phyloP scores from a whole-genome alignment of 2,329 filamentous ascomycete genomes.

The Cercospora zeina region DNA sequence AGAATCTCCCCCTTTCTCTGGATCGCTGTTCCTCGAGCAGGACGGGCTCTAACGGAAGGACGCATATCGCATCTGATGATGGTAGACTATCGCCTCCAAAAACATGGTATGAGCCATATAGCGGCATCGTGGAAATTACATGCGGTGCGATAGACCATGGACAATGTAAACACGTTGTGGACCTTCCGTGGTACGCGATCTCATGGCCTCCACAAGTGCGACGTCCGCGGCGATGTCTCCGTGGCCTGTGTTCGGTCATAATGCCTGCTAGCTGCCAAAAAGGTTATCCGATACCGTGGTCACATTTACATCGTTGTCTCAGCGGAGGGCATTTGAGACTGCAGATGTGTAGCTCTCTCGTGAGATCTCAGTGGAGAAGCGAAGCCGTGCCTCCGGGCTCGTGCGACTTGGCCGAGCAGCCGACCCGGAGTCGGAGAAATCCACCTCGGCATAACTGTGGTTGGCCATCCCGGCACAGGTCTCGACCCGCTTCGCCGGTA shows the following conservation, averaged over 20 bases:
- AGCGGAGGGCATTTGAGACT: too few species aligned
- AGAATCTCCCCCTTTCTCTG: background rate
- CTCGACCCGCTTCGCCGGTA: background rate
- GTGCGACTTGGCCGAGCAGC: background rate
- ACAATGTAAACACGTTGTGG: background rate
- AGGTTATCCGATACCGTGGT: background rate
- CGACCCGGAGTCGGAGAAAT: background rate
- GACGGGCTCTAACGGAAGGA: constrained; percentile 8
- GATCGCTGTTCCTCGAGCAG: background rate
- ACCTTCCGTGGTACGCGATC: constrained; percentile 3
- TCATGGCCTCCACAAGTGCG: constrained; percentile 11
- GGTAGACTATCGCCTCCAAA: constrained; percentile 10
- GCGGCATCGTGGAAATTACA: constrained; percentile 10
- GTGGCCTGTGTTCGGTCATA: constrained; percentile 6
- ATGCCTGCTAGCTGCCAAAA: constrained; percentile 4
- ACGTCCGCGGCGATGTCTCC: constrained; percentile 6
- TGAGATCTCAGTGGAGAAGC: too few species aligned
- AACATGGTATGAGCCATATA: constrained; percentile 13
- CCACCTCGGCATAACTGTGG: background rate
- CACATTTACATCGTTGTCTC: background rate
- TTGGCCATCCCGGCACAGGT: background rate
- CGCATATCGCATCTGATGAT: background rate
- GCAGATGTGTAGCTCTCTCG: too few species aligned
- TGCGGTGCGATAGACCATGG: constrained; percentile 9
- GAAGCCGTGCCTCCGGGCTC: too few species aligned